Conservation (phyloP, 768 basidiomycete genomes). For the Lentinus brumalis region DNA sequence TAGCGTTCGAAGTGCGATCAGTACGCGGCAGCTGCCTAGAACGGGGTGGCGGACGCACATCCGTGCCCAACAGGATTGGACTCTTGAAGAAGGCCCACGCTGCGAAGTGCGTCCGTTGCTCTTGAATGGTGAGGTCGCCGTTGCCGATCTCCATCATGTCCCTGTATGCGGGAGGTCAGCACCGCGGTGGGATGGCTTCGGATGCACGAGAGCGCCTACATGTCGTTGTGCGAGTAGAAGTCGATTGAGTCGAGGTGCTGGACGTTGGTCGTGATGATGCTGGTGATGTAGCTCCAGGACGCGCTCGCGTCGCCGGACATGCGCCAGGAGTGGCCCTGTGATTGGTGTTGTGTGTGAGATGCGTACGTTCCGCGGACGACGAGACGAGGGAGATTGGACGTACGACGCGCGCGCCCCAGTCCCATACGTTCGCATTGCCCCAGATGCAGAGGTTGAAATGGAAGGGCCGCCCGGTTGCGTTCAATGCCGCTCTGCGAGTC, state of each 20-base stretch:
- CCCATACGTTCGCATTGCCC: slow-evolving; percentile 57
- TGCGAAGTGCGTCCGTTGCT: slow-evolving; percentile 60
- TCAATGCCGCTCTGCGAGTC: slow-evolving; percentile 45
- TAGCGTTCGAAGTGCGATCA: background rate
- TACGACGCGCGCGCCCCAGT: slow-evolving; percentile 59
- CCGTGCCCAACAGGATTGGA: slow-evolving; percentile 50
- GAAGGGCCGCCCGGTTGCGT: slow-evolving; percentile 45
- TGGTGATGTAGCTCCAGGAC: slow-evolving; percentile 52
- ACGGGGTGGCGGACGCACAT: slow-evolving; percentile 24
- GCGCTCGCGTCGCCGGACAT: slow-evolving; percentile 51
- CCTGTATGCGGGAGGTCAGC: slow-evolving; percentile 5
- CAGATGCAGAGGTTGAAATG: slow-evolving; percentile 56
- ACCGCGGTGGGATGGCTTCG: background rate
- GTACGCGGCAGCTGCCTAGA: background rate
- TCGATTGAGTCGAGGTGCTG: slow-evolving; percentile 42
- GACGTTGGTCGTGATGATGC: slow-evolving; percentile 47
- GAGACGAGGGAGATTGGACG: slow-evolving; percentile 7
- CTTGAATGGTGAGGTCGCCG: slow-evolving; percentile 48
- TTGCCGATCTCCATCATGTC: slow-evolving; percentile 61
- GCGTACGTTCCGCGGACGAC: background rate
- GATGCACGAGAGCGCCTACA: slow-evolving; percentile 29
- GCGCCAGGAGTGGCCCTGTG: slow-evolving; percentile 56
- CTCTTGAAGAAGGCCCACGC: slow-evolving; percentile 61
- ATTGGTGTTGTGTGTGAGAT: background rate
- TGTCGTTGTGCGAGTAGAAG: slow-evolving; percentile 56